Base-by-base conservation (phyloP, 768 basidiomycete genomes). In the Boletellus emodensis region DNA sequence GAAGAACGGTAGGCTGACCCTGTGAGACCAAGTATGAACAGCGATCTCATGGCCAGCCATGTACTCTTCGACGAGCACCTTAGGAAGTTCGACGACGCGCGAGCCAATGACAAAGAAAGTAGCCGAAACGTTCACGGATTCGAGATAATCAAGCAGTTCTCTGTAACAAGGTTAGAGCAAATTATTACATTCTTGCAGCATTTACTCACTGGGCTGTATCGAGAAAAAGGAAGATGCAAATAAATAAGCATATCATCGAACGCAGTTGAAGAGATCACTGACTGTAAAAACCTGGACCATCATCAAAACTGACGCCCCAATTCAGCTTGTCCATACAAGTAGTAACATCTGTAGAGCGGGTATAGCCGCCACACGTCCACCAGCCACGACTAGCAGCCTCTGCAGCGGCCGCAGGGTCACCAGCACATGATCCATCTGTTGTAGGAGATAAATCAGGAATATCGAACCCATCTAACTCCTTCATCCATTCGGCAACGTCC, bases 51-150 rank as follows among this genome's bases (percentile, higher is more conserved):
- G 83, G 39, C 87, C 86, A 22, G 70, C 48, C 85, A 89, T 86
- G 70, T 88, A 90, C 61, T 90, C 85, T 58, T 89, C 82, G 44
- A 88, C 70, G 15, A 97, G 75, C 51, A 93, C 79, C 13, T 72
- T 62, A 12, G 94, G 87, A 43, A 83, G 78, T 48, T 90, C 87
- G 53, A 94, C 77, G 49, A 87, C 85, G 51, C 94, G 89, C 38
- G 87, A 89, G 45, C 89, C 89, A 3, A 91, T 83, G 40, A 91
- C 83, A 74, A 96, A 98, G 78, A 97, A 97, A 2, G 95, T 97
- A 7, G 93, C 82, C 10, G 65, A 72, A 55, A 95, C 61, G 33
- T 82, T 67, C 63, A 87, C 77, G 49, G 79, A 64, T 30, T 75
- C 62, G 34, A 96, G 75, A 67, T 81, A 95, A 47, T 84, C 75